phyloP scores from a whole-genome alignment of 2,329 filamentous ascomycete genomes.

The Xylariaceae sp. region DNA sequence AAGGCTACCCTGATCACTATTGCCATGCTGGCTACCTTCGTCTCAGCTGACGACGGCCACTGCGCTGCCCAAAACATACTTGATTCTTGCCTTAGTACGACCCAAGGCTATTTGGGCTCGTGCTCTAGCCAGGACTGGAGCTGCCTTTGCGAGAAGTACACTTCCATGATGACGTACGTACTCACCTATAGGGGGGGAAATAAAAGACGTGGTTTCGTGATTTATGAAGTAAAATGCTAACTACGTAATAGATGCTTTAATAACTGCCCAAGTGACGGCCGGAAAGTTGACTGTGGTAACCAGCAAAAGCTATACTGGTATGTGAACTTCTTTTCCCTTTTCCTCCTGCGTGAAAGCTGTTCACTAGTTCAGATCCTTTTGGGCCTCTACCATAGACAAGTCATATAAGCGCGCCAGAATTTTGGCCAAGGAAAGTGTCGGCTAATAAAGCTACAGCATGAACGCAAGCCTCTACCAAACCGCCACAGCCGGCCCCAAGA shows the following conservation, averaged over 20 bases:
- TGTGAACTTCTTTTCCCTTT: background rate
- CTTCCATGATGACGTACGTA: constrained; percentile 55
- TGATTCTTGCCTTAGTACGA: constrained; percentile 45
- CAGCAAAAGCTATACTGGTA: constrained; percentile 41
- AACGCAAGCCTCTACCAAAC: constrained; percentile 39
- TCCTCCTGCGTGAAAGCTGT: no score
- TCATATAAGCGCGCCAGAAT: no score
- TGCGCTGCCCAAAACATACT: constrained; percentile 47
- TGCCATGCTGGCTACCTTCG: constrained; percentile 32
- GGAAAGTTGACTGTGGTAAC: constrained; percentile 6
- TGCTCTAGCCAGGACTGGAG: constrained; percentile 44
- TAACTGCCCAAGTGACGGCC: background rate
- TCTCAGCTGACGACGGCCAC: constrained; percentile 22
- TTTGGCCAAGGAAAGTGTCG: no score
- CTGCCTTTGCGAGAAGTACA: constrained; percentile 64
- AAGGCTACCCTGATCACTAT: constrained; percentile 32
- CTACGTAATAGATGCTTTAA: background rate
- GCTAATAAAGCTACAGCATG: no score
- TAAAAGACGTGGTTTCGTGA: background rate
- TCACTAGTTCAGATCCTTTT: no score
- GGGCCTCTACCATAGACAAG: no score
- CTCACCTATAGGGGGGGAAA: constrained; percentile 2
- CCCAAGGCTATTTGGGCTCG: constrained; percentile 41
- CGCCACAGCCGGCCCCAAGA: constrained; percentile 21
- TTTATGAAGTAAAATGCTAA: no score